Base-by-base conservation (phyloP, 495 filamentous ascomycete genomes). In the Penicilliopsis zonata region DNA sequence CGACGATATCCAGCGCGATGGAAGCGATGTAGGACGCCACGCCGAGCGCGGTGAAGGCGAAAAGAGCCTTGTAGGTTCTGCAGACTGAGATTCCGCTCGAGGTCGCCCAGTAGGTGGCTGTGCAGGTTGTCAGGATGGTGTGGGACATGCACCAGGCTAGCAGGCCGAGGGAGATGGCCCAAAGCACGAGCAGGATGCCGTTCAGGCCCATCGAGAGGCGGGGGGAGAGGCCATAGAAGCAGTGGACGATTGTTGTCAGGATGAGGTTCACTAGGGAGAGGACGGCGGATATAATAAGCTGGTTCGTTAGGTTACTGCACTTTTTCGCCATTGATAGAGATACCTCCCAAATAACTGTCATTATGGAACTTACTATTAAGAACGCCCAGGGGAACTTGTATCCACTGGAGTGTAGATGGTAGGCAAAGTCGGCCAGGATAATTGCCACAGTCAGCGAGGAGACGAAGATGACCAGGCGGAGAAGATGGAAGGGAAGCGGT, bases 11-110 rank as follows among this genome's bases (percentile, higher is more conserved):
- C 14, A 77, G 58, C 6, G 41, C 36, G n/a, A 72, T 40, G n/a
- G 63, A 58, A 19, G 52, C 43, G 39, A 70, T 48, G 22, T 66
- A 66, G 10, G 60, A 47, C 2, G 60, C 50, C 4, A 63, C 38
- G 19, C 66, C 74, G 28, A 69, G 30, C 18, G 74, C 48, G 3
- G 67, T 61, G 53, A 82, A 80, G n/a, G 65, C 44, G 53, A 76
- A 78, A 6, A 80, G 57, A 12, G 75, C 62, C 54, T 80, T 82
- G 63, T 78, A 82, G 38, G 67, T 53, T 31, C 70, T 51, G 50
- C 76, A 80, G 24, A 80, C 65, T 44, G 63, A 60, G 30, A 78
- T 64, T 19, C 68, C 76, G 18, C 67, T 67, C 0, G 65, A 59
- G 19, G 66, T 69, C 23, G 59, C 53, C 74, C 75, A 82, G 52